Evolutionary conservation across 257 asterid genomes (phyloP).

Genomic region (Penstemon barbatus): DNA sequence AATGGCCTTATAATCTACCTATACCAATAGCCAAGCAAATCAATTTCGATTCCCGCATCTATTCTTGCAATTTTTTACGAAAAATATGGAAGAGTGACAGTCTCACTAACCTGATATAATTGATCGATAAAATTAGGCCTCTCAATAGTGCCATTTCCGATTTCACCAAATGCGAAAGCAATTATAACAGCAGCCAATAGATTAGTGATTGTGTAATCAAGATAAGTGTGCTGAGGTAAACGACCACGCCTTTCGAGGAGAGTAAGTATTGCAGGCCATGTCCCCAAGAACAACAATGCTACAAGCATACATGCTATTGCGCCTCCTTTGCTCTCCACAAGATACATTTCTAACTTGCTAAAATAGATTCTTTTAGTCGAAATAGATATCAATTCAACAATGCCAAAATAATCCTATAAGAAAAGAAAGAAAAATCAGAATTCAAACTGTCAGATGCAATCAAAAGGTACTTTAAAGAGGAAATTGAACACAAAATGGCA

Average conservation of each 20-base stretch:
- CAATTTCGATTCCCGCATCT: no score
- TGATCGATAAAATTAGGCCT: slow-evolving; percentile 74
- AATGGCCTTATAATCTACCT: not conserved
- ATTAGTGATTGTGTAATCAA: slow-evolving; percentile 85
- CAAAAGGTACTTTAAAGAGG: not conserved
- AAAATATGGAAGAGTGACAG: not conserved
- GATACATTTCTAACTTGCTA: slow-evolving; percentile 56
- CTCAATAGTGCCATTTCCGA: slow-evolving; percentile 53
- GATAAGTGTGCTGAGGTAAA: slow-evolving; percentile 92
- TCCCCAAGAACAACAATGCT: slow-evolving; percentile 74
- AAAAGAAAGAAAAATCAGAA: slow-evolving; percentile 4
- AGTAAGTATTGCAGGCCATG: slow-evolving; percentile 94
- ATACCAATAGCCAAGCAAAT: no score
- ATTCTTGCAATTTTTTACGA: not conserved
- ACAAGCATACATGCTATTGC: slow-evolving; percentile 91
- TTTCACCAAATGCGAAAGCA: slow-evolving; percentile 87
- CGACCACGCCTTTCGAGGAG: slow-evolving; percentile 92
- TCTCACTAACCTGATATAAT: slow-evolving; percentile 62
- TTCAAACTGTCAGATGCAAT: slow-evolving; percentile 4
- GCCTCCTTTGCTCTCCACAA: slow-evolving; percentile 93
- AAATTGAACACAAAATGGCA: not conserved
- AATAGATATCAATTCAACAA: slow-evolving; percentile 30
- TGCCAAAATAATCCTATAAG: slow-evolving; percentile 38
- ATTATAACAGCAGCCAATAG: slow-evolving; percentile 82
- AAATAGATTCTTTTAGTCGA: slow-evolving; percentile 23